Percentiles rank a stretch among this genome's conserved stretches.
Conservation (phyloP, 2,329 filamentous ascomycete genomes). For the Paradendryphiella salina region DNA sequence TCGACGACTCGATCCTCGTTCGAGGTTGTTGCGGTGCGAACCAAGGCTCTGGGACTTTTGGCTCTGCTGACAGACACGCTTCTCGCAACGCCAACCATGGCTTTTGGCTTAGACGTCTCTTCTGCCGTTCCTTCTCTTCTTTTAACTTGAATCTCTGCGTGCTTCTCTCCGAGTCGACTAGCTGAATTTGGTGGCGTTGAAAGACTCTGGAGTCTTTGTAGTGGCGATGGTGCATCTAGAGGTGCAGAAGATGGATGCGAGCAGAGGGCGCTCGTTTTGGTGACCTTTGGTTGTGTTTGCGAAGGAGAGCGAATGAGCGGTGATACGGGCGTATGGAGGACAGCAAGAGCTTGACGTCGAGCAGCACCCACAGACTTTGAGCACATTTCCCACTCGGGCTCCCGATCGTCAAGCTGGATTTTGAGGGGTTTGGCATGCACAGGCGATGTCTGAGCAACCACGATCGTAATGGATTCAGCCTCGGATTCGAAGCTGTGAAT, state of each 20-base stretch:
- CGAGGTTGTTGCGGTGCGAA: constrained; percentile 15
- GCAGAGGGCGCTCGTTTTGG: constrained; percentile 33
- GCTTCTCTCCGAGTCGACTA: constrained; percentile 19
- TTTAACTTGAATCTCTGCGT: constrained; percentile 10
- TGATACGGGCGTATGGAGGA: constrained; percentile 1
- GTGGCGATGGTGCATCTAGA: constrained; percentile 26
- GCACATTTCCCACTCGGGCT: constrained; percentile 41
- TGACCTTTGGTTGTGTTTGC: constrained; percentile 29
- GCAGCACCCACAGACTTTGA: constrained; percentile 23
- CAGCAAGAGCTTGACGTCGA: constrained; percentile 9
- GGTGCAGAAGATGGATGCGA: constrained; percentile 38
- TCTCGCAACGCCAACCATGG: constrained; percentile 41
- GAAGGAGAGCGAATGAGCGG: constrained; percentile 19
- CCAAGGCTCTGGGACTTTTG: constrained; percentile 27
- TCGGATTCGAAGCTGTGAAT: constrained; percentile 39
- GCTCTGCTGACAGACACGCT: constrained; percentile 40
- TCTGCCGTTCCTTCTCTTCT: constrained; percentile 5
- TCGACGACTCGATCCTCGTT: constrained; percentile 32
- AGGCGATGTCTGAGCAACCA: constrained; percentile 23
- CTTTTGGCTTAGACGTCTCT: constrained; percentile 13
- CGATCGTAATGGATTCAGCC: constrained; percentile 35
- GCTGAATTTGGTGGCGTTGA: constrained; percentile 26
- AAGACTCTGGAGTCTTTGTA: constrained; percentile 25
- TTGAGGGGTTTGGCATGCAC: constrained; percentile 21
- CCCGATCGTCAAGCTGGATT: constrained; percentile 29